These are phyloP conservation scores for Casaregolazyma suthepensis DNA, from an alignment of 1,139 yeast genomes.

Conservation along the genomic window DNA sequence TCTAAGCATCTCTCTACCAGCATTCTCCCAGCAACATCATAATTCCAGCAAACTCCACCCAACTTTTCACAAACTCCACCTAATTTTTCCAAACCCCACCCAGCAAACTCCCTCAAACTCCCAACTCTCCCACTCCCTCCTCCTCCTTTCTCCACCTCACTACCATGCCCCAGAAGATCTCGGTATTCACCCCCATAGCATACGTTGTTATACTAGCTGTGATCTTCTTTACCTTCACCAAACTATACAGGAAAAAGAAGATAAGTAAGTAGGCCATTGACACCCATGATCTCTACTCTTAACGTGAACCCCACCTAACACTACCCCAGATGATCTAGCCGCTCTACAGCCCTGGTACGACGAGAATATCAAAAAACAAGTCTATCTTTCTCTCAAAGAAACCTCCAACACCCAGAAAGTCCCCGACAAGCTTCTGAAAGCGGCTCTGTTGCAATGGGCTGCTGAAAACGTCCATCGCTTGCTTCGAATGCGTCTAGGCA, in stretches of 20 bases:
- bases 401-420: constrained; percentile 46
- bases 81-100: no score
- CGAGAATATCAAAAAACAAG: constrained; percentile 57
- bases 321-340: constrained; percentile 23
- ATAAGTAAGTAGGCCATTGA: constrained; percentile 1
- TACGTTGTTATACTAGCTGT: constrained; percentile 7
- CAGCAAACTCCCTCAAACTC: no score
- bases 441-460: constrained; percentile 74
- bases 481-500: constrained; percentile 65
- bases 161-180: constrained; percentile 3
- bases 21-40: background rate
- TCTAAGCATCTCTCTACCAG: no score
- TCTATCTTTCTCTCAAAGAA: constrained; percentile 56
- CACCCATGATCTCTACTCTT: background rate
- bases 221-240: constrained; percentile 6
- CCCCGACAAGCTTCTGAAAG: constrained; percentile 75
- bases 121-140: background rate
- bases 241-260: constrained; percentile 1
- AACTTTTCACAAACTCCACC: no score
- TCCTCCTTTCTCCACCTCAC: background rate
- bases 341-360: constrained; percentile 63
- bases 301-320: background rate
- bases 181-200: constrained; percentile 6
- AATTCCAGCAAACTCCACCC: background rate
- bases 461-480: constrained; percentile 66